Evolutionary conservation across 495 filamentous ascomycete genomes (phyloP).

Genomic region (Friedmanniomyces simplex): DNA sequence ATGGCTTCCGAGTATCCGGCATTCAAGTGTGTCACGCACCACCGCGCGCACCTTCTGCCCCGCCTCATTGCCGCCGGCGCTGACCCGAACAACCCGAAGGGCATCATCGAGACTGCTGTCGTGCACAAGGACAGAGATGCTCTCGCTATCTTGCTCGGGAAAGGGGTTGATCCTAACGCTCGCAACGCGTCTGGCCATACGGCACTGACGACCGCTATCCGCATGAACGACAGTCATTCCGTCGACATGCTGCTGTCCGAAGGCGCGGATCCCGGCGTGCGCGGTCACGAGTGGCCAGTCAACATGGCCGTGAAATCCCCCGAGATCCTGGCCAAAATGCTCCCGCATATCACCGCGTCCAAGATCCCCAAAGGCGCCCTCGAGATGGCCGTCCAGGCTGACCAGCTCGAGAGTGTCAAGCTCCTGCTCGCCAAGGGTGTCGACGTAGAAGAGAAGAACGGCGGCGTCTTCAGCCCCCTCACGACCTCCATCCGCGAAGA

Average conservation of each 20-base stretch:
- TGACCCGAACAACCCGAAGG: conserved; percentile 40
- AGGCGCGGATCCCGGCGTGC: conserved; percentile 42
- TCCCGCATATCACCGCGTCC: conserved; percentile 36
- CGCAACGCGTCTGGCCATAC: conserved; percentile 36
- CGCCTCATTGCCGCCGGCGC: conserved; percentile 41
- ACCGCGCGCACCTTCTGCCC: conserved; percentile 39
- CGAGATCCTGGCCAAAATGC: conserved; percentile 36
- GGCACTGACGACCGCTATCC: conserved; percentile 46
- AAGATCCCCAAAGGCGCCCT: conserved; percentile 43
- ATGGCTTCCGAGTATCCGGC: conserved; percentile 44
- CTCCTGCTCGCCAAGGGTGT: conserved; percentile 40
- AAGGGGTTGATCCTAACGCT: conserved; percentile 42
- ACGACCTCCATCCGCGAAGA: conserved; percentile 46
- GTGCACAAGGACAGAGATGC: conserved; percentile 40
- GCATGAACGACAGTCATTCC: conserved; percentile 37
- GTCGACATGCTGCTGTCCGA: conserved; percentile 39
- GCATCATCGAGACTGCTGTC: conserved; percentile 47
- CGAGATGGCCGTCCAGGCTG: conserved; percentile 44
- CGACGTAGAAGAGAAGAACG: conserved; percentile 46
- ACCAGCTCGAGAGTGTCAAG: conserved; percentile 34
- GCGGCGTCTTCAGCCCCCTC: conserved; percentile 45
- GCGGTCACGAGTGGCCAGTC: conserved; percentile 46
- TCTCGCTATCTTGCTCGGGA: conserved; percentile 38
- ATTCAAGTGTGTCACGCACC: conserved; percentile 48
- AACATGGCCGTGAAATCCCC: conserved; percentile 44